A percentile compares a stretch with the other conserved stretches of the same genome.
phyloP scores from a whole-genome alignment of 176 grass and related monocot species.

The Ampelocalamus luodianensis region DNA sequence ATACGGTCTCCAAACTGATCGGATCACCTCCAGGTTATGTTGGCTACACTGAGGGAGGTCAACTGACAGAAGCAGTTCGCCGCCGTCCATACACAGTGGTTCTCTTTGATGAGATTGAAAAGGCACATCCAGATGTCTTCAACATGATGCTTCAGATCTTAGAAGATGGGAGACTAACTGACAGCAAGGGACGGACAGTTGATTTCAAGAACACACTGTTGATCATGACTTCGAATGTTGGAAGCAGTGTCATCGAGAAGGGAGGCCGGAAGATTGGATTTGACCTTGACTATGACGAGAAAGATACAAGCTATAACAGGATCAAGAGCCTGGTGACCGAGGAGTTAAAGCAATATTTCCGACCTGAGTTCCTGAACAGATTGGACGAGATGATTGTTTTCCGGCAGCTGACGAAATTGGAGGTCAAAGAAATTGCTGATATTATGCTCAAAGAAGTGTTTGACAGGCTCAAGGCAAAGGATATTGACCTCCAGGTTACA shows the following conservation, averaged over 20 bases:
- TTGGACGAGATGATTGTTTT: slow-evolving; percentile 98
- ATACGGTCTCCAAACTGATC: slow-evolving; percentile 93
- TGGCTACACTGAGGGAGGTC: slow-evolving; percentile 93
- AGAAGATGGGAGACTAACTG: slow-evolving; percentile 93
- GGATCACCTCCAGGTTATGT: slow-evolving; percentile 98
- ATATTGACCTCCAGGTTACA: slow-evolving; percentile 88
- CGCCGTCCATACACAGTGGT: slow-evolving; percentile 90
- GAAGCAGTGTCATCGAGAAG: slow-evolving; percentile 95
- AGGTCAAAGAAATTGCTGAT: slow-evolving; percentile 98
- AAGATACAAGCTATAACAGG: slow-evolving; percentile 90
- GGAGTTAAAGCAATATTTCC: slow-evolving; percentile 94
- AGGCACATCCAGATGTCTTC: slow-evolving; percentile 98
- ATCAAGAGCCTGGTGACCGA: slow-evolving; percentile 94
- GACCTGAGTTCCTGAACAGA: slow-evolving; percentile 91
- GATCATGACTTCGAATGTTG: slow-evolving; percentile 94
- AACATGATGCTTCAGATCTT: slow-evolving; percentile 99
- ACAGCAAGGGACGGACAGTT: slow-evolving; percentile 88
- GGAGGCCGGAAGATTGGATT: slow-evolving; percentile 90
- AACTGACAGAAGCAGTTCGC: slow-evolving; percentile 90
- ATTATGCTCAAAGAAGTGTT: slow-evolving; percentile 99
- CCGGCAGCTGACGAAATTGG: slow-evolving; percentile 90
- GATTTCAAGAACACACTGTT: slow-evolving; percentile 94
- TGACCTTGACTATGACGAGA: slow-evolving; percentile 83
- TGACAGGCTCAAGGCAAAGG: slow-evolving; percentile 84
- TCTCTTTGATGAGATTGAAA: slow-evolving; percentile 97